phyloP scores from a whole-genome alignment of 2,329 filamentous ascomycete genomes.

The Curvularia hawaiiensis region DNA sequence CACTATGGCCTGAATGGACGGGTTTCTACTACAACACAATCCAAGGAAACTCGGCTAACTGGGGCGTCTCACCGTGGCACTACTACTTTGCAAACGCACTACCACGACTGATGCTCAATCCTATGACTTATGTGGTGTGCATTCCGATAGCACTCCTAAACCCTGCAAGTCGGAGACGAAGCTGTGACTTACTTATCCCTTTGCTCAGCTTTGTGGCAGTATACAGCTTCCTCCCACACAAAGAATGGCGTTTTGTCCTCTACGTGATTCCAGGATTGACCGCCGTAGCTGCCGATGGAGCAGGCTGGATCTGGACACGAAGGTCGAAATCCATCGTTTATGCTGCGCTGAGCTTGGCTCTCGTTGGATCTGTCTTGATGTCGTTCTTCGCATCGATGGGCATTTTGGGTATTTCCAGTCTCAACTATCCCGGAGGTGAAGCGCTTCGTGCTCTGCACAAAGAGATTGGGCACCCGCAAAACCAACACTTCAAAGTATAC shows the following conservation, averaged over 20 bases:
- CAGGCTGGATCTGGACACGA: slow-evolving; percentile 66
- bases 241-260: slow-evolving; percentile 94
- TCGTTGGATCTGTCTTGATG: slow-evolving; percentile 65
- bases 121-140: slow-evolving; percentile 62
- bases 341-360: slow-evolving; percentile 57
- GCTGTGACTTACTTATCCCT: slow-evolving; percentile 65
- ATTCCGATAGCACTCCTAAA: slow-evolving; percentile 60
- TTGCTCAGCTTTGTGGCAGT: slow-evolving; percentile 73
- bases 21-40: slow-evolving; percentile 93
- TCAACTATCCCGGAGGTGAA: slow-evolving; percentile 92
- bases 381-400: slow-evolving; percentile 66
- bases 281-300: slow-evolving; percentile 74
- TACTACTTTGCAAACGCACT: slow-evolving; percentile 85
- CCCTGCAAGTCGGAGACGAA: slow-evolving; percentile 45
- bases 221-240: slow-evolving; percentile 91
- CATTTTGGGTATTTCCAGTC: slow-evolving; percentile 78
- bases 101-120: slow-evolving; percentile 84
- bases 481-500: slow-evolving; percentile 51
- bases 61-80: slow-evolving; percentile 85
- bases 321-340: slow-evolving; percentile 66
- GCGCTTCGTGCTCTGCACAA: slow-evolving; percentile 63
- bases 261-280: slow-evolving; percentile 85
- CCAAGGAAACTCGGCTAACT: slow-evolving; percentile 79
- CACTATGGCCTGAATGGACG: slow-evolving; percentile 86
- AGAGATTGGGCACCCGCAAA: slow-evolving; percentile 19